These are phyloP conservation scores for Xylaria curta DNA, from an alignment of 495 filamentous ascomycete genomes.

Conservation along the genomic window DNA sequence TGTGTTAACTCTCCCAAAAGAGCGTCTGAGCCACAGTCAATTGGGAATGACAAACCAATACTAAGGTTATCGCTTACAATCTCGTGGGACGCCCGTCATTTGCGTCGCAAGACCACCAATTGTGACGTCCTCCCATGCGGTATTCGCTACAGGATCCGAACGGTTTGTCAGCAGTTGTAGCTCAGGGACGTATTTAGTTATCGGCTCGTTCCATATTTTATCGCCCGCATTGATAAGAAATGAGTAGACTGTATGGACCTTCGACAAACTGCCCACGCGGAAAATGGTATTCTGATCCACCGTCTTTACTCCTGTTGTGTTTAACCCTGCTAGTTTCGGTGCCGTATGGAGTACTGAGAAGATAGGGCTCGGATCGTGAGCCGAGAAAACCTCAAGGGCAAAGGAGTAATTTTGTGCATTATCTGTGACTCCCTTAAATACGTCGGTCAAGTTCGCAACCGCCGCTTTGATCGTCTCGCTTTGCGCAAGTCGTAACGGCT, in stretches of 20 bases:
- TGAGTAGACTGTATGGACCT: conserved; percentile 55
- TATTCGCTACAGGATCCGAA: conserved; percentile 42
- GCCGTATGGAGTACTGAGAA: conserved; percentile 58
- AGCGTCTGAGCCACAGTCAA: conserved; percentile 46
- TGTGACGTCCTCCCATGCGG: conserved; percentile 62
- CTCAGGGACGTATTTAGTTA: conserved; percentile 63
- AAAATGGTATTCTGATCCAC: conserved; percentile 56
- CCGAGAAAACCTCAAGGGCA: conserved; percentile 57
- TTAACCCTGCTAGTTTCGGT: conserved; percentile 42
- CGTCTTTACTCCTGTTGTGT: conserved; percentile 45
- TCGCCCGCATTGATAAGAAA: conserved; percentile 51
- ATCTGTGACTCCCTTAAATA: conserved; percentile 35
- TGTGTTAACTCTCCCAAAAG: conserved; percentile 51
- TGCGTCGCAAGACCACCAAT: conserved; percentile 62
- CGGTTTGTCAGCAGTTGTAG: conserved; percentile 46
- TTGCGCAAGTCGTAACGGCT: conserved; percentile 44
- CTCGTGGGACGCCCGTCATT: conserved; percentile 56
- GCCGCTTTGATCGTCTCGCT: conserved; percentile 42
- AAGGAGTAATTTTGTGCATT: conserved; percentile 52
- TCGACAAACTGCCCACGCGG: conserved; percentile 59
- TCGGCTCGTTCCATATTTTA: conserved; percentile 44
- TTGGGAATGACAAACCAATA: background rate
- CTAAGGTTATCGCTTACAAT: conserved; percentile 38
- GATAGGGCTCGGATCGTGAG: conserved; percentile 47
- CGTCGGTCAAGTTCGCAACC: conserved; percentile 45